phyloP scores from a whole-genome alignment of 345 rosid genomes.

The Linum lewisii region DNA sequence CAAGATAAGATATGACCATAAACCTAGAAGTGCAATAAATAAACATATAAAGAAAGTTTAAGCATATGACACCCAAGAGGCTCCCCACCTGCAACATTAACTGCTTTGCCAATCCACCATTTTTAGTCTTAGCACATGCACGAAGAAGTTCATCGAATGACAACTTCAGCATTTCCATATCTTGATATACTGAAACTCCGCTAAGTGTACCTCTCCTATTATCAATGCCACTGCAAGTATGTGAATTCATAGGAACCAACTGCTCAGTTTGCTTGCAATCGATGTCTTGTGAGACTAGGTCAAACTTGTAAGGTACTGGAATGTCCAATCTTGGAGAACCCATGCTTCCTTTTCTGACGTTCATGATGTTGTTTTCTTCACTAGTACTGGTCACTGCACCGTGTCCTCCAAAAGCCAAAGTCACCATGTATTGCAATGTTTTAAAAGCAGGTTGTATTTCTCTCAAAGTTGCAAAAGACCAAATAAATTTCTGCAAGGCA shows the following conservation, averaged over 20 bases:
- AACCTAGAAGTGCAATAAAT: not conserved
- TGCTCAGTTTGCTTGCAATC: conserved; percentile 20
- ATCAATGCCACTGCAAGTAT: conserved; percentile 17
- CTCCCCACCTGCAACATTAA: conserved; percentile 58
- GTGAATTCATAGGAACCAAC: conserved; percentile 13
- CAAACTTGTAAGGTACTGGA: conserved; percentile 48
- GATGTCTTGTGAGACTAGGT: conserved; percentile 27
- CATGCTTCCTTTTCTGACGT: not conserved
- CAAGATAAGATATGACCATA: not conserved
- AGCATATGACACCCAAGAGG: not conserved
- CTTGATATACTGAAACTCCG: conserved; percentile 15
- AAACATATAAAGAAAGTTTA: not conserved
- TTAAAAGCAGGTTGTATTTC: conserved; percentile 65
- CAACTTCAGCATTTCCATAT: conserved; percentile 29
- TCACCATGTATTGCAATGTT: conserved; percentile 65
- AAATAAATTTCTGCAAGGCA: conserved; percentile 42
- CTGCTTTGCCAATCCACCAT: conserved; percentile 53
- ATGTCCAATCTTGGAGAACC: conserved; percentile 52
- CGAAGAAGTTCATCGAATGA: conserved; percentile 56
- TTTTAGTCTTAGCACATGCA: conserved; percentile 49
- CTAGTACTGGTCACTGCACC: conserved; percentile 14
- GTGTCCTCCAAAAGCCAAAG: conserved; percentile 30
- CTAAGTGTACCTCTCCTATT: conserved; percentile 16
- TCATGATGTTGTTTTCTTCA: conserved; percentile 13
- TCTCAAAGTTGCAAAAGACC: conserved; percentile 55